Evolutionary conservation across 2,329 filamentous ascomycete genomes (phyloP).

Genomic region (Colletotrichum musae): DNA sequence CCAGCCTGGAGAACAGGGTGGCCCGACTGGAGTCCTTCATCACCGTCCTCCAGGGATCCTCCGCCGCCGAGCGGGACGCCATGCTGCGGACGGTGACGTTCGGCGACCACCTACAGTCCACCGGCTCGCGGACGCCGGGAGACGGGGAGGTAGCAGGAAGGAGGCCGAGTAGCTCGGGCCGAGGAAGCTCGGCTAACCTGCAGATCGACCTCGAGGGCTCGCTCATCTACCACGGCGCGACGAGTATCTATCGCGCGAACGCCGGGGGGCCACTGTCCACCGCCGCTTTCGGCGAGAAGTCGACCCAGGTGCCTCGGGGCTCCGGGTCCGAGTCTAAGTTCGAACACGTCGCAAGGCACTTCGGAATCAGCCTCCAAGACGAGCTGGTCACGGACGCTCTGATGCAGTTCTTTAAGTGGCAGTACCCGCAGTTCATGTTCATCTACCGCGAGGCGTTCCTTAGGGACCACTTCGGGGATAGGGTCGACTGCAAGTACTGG

Average conservation of each 20-base stretch:
- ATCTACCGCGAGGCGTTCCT: constrained; percentile 49
- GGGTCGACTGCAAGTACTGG: constrained; percentile 46
- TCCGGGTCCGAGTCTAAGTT: constrained; percentile 35
- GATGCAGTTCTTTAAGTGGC: constrained; percentile 47
- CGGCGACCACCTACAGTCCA: constrained; percentile 2
- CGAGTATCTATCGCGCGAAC: constrained; percentile 47
- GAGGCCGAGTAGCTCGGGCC: not conserved
- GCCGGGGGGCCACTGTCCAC: not conserved
- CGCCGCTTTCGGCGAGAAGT: not conserved
- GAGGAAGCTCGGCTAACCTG: constrained; percentile 2
- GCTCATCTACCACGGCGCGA: constrained; percentile 43
- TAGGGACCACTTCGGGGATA: constrained; percentile 43
- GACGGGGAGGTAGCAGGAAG: not conserved
- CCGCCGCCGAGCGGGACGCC: constrained; percentile 17
- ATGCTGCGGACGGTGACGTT: constrained; percentile 34
- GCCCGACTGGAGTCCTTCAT: constrained; percentile 41
- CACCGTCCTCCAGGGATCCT: constrained; percentile 13
- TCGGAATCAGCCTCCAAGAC: constrained; percentile 45
- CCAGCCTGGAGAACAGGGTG: constrained; percentile 38
- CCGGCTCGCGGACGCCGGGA: not conserved
- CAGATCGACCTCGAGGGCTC: constrained; percentile 40
- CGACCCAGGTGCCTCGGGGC: not conserved
- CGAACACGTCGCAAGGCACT: constrained; percentile 43
- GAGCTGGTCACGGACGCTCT: constrained; percentile 42
- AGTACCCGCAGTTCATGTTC: constrained; percentile 51